These are phyloP conservation scores for Exophiala calicioides DNA, from an alignment of 2,329 filamentous ascomycete species.

Conservation along the genomic window DNA sequence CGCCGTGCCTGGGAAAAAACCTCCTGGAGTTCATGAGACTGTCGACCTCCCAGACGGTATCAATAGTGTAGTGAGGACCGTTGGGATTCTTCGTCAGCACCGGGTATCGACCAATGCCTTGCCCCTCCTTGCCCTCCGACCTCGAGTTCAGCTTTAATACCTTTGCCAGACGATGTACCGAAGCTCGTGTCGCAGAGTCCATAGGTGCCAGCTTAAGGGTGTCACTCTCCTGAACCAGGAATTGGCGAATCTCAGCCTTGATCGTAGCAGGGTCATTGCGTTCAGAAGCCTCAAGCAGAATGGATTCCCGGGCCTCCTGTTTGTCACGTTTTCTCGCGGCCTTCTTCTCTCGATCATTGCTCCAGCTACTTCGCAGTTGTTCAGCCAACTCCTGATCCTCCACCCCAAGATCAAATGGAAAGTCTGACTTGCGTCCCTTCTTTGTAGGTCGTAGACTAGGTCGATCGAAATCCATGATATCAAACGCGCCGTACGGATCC, in stretches of 20 bases:
- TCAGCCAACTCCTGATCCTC: slow-evolving; percentile 66
- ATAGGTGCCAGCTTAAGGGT: slow-evolving; percentile 75
- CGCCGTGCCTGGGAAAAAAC: slow-evolving; percentile 28
- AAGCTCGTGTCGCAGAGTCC: slow-evolving; percentile 73
- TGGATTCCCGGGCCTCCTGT: slow-evolving; percentile 67
- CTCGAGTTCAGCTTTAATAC: slow-evolving; percentile 79
- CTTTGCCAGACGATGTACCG: slow-evolving; percentile 76
- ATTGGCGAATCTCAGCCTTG: slow-evolving; percentile 63
- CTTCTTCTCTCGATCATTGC: slow-evolving; percentile 71
- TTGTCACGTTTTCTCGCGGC: slow-evolving; percentile 68
- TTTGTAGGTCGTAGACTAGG: slow-evolving; percentile 66
- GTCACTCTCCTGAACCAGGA: slow-evolving; percentile 29
- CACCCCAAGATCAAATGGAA: slow-evolving; percentile 55
- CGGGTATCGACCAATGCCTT: slow-evolving; percentile 71
- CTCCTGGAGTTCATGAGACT: slow-evolving; percentile 28
- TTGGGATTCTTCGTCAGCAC: slow-evolving; percentile 72
- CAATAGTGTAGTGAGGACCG: slow-evolving; percentile 63
- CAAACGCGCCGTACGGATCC: slow-evolving; percentile 68
- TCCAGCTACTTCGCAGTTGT: slow-evolving; percentile 61
- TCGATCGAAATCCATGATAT: slow-evolving; percentile 80
- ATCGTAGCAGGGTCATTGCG: slow-evolving; percentile 63
- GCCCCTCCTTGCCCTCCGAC: slow-evolving; percentile 73
- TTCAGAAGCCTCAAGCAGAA: slow-evolving; percentile 61
- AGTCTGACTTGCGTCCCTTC: slow-evolving; percentile 61
- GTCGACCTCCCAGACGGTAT: slow-evolving; percentile 52